Conservation (phyloP, 1,284 basidiomycete genomes). For the Malassezia yamatoensis region DNA sequence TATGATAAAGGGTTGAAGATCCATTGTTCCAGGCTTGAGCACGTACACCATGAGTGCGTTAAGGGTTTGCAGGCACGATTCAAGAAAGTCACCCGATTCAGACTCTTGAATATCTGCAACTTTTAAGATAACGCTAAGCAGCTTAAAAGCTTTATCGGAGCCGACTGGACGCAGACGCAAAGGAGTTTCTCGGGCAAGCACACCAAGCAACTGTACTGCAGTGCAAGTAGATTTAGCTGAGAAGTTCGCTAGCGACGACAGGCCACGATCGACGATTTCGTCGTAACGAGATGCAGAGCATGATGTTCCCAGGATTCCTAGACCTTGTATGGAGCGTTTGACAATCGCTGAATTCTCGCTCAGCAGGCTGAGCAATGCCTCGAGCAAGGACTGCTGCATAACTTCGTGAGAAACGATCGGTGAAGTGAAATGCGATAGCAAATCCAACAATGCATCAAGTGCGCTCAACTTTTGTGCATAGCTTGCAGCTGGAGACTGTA, state of each 20-base stretch:
- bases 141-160: constrained; percentile 48
- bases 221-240: constrained; percentile 51
- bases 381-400: constrained; percentile 1
- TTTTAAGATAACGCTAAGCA: constrained; percentile 54
- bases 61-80: constrained; percentile 55
- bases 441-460: constrained; percentile 6
- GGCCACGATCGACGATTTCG: neutral
- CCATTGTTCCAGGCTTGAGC: constrained; percentile 52
- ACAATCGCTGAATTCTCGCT: constrained; percentile 23
- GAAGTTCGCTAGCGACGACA: neutral
- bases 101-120: constrained; percentile 62
- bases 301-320: constrained; percentile 59
- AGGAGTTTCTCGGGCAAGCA: constrained; percentile 49
- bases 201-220: constrained; percentile 67
- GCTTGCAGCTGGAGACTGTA: constrained; percentile 1
- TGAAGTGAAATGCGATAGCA: neutral
- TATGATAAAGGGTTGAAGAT: constrained; percentile 61
- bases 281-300: constrained; percentile 23
- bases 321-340: constrained; percentile 48
- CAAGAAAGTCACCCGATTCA: constrained; percentile 59
- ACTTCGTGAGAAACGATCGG: neutral
- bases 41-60: constrained; percentile 55
- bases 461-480: constrained; percentile 1
- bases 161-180: constrained; percentile 24
- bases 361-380: constrained; percentile 6